phyloP scores from a whole-genome alignment of 192 early-diverging fungal genomes.

The Coemansia sp. region DNA sequence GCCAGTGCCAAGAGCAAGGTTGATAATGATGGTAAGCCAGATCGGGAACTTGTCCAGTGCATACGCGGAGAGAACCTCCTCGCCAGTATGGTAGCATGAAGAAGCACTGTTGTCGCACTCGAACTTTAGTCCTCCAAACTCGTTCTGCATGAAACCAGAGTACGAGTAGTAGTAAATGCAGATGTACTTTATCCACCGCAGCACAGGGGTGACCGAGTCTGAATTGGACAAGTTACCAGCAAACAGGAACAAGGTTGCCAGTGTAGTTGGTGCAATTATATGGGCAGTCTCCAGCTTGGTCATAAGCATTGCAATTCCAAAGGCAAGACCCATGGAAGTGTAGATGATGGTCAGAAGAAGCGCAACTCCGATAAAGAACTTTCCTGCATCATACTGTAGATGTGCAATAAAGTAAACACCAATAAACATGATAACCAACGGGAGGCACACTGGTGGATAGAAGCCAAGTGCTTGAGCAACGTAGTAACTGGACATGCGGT shows the following conservation, averaged over 20 bases:
- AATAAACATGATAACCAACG: conserved; percentile 17
- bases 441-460: conserved; percentile 30
- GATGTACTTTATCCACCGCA: conserved; percentile 43
- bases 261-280: not conserved
- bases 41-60: too few species aligned
- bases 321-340: too few species aligned
- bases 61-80: too few species aligned
- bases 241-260: conserved; percentile 29
- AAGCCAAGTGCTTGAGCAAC: conserved; percentile 59
- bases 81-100: too few species aligned
- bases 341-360: too few species aligned
- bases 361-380: too few species aligned
- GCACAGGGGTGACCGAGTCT: conserved; percentile 35
- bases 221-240: conserved; percentile 37
- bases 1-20: conserved; percentile 18
- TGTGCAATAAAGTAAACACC: conserved; percentile 4
- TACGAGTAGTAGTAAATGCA: conserved; percentile 35
- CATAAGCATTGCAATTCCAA: too few species aligned
- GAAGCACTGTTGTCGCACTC: too few species aligned
- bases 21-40: not conserved
- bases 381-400: conserved; percentile 21
- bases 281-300: too few species aligned
- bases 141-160: conserved; percentile 7
- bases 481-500: conserved; percentile 59
- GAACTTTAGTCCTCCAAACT: conserved; percentile 20